A percentile compares a stretch with the other conserved stretches of the same genome.
phyloP scores from a whole-genome alignment of 106 monocot genomes.

The Apostasia ramifera region DNA sequence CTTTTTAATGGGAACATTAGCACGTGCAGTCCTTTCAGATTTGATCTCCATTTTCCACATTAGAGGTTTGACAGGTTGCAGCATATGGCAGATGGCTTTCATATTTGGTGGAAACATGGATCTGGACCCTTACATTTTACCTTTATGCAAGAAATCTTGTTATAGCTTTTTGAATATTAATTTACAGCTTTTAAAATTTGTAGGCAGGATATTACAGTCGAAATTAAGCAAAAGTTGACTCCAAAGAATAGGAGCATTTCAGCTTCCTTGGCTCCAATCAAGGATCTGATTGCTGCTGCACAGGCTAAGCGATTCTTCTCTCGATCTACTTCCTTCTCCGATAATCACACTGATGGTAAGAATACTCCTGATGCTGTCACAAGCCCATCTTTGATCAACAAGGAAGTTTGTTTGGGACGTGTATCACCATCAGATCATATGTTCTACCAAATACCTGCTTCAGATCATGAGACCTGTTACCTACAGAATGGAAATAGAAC shows the following conservation, averaged over 20 bases:
- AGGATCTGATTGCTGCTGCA: conserved; percentile 73
- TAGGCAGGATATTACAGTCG: conserved; percentile 31
- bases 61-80: too few relatives aligned
- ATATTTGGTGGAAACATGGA: too few relatives aligned
- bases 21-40: too few relatives aligned
- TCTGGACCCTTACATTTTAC: too few relatives aligned
- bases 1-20: too few relatives aligned
- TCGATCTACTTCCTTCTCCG: conserved; percentile 41
- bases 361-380: conserved; percentile 19
- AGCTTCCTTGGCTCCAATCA: conserved; percentile 51
- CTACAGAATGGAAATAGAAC: conserved; percentile 27
- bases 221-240: conserved; percentile 15
- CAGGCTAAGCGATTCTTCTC: conserved; percentile 54
- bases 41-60: too few relatives aligned
- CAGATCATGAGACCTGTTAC: conserved; percentile 32
- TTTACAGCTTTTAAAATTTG: neutral
- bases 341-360: conserved; percentile 29
- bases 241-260: conserved; percentile 36
- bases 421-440: conserved; percentile 34
- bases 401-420: conserved; percentile 31
- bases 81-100: too few relatives aligned
- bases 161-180: neutral
- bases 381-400: conserved; percentile 22
- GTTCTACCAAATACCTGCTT: conserved; percentile 15
- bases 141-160: neutral